Evolutionary conservation across 805 yeast genomes (phyloP).

Genomic region (Wickerhamiella australiensis): DNA sequence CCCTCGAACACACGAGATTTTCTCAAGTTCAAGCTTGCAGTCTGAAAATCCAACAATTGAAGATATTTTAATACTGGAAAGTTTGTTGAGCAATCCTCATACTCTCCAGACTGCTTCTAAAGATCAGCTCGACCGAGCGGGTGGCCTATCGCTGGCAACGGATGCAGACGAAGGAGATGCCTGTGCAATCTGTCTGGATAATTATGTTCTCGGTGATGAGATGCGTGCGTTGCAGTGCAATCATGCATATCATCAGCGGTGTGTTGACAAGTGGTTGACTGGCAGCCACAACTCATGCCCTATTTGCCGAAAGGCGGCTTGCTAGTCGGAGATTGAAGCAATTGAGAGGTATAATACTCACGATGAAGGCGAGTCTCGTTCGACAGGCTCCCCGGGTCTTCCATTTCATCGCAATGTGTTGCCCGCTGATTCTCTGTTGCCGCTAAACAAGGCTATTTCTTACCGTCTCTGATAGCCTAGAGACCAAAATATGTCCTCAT

Average conservation of each 20-base stretch:
- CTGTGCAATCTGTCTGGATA: conserved; percentile 38
- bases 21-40: conserved; percentile 37
- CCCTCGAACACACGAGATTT: conserved; percentile 37
- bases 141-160: conserved; percentile 23
- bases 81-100: conserved; percentile 35
- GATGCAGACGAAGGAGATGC: conserved; percentile 14
- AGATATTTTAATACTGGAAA: conserved; percentile 38
- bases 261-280: conserved; percentile 48
- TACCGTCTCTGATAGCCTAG: too few relatives aligned
- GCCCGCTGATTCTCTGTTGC: too few relatives aligned
- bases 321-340: too few relatives aligned
- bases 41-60: conserved; percentile 42
- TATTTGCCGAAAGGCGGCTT: conserved; percentile 34
- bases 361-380: too few relatives aligned
- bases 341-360: too few relatives aligned
- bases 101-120: conserved; percentile 35
- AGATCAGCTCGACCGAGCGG: conserved; percentile 33
- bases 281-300: conserved; percentile 48
- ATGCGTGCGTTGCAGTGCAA: conserved; percentile 39
- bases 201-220: conserved; percentile 37
- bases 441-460: too few relatives aligned
- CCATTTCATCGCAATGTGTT: too few relatives aligned
- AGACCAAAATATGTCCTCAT: too few relatives aligned
- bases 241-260: conserved; percentile 43
- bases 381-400: too few relatives aligned